Evolutionary conservation across 1,284 basidiomycete genomes (phyloP), one percentile per base, ranked within the genome.

Genomic region (Austroboletus olivaceoglutinosus): DNA sequence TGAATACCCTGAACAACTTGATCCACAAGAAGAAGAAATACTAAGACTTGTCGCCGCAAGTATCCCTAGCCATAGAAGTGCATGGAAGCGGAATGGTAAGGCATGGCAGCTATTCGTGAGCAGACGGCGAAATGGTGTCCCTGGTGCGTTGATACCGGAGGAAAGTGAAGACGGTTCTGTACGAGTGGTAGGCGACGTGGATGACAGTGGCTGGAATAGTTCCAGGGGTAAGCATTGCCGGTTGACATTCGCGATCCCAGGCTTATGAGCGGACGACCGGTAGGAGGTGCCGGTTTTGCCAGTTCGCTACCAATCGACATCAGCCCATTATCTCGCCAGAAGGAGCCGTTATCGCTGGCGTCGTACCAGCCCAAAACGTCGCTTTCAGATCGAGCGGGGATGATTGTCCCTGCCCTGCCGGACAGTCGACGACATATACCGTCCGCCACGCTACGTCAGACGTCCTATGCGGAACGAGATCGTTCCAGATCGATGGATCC

Each of bases 391-490:
- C 72, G 67, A 21, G 33, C 58, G 30, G 60, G 60, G 33, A 50
- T 54, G 15, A 51, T 65, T 22, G 66, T 65, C 33, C 61, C 68
- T n/a, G 46, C 60, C 22, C 52, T 70, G 18, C 58, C 55, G 3
- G 45, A 47, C 15, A 45, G 43, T 42, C 51, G 50, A 30, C 64
- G 59, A 49, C 66, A 59, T 51, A 55, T 53, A 10, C 76, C 82
- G 18, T 73, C 83, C 6, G 62, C 72, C 30, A 73, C 78, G 0
- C 58, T 81, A 31, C 83, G 83, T 19, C 82, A 72, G 56, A 80
- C 79, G 12, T 73, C 77, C 3, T 88, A 89, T 63, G 81, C 81
- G 3, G 81, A 84, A 61, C 82, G 86, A 27, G 85, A 89, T 67
- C 76, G 78, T 23, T 67, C 67, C 39, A 80, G 84, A 38, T 70